Evolutionary conservation across 2,329 filamentous ascomycete genomes (phyloP).

Genomic region (Trichoderma afroharzianum): DNA sequence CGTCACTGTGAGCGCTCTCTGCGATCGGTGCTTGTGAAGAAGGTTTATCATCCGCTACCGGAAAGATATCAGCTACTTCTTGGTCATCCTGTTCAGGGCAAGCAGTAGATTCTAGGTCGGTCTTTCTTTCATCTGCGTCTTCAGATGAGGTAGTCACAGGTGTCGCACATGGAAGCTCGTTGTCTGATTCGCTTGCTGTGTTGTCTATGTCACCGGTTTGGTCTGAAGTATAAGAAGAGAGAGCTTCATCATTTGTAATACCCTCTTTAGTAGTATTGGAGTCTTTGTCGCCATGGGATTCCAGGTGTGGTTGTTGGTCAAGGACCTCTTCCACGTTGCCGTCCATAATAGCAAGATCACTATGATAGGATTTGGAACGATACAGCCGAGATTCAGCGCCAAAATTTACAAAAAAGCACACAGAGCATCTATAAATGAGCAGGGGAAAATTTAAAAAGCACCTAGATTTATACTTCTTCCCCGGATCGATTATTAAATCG

Average conservation of each 20-base stretch:
- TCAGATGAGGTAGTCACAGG: not conserved
- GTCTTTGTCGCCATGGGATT: not conserved
- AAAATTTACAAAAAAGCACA: not conserved
- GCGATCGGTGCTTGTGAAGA: not conserved
- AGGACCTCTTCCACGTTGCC: not conserved
- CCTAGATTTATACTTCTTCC: not conserved
- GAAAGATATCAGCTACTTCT: not conserved
- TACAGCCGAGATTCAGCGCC: not conserved
- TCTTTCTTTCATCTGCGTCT: not conserved
- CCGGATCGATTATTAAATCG: not conserved
- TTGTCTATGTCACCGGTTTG: not conserved
- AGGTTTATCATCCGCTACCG: not conserved
- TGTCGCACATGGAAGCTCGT: not conserved
- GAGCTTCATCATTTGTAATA: not conserved
- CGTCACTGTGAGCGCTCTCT: not conserved
- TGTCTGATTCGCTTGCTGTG: not conserved
- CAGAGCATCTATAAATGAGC: not conserved
- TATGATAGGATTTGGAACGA: not conserved
- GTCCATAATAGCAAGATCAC: not conserved
- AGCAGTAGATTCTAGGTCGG: too few relatives aligned
- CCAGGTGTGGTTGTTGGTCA: not conserved
- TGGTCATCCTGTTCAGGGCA: not conserved
- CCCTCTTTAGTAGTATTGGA: not conserved
- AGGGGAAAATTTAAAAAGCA: not conserved
- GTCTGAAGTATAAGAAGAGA: too few relatives aligned